A percentile compares a stretch with the other conserved stretches of the same genome.
Evolutionary conservation across 495 filamentous ascomycete species (phyloP).

Genomic region (Schizothecium vesticola): DNA sequence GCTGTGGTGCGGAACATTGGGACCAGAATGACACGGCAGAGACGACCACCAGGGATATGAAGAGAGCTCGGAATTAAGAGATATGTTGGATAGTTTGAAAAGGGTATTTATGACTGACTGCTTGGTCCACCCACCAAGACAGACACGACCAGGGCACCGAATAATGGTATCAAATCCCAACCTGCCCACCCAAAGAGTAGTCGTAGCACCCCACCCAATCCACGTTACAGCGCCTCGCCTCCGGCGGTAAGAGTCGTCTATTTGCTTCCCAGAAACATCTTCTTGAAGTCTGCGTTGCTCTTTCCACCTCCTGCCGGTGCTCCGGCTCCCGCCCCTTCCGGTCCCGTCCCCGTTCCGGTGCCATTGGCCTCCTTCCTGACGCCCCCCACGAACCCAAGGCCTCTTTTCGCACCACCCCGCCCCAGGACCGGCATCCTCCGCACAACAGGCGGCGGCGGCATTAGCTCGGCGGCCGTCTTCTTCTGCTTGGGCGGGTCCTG

Average conservation of each 20-base stretch:
- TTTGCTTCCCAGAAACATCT: constrained; percentile 13
- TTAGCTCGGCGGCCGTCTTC: constrained; percentile 29
- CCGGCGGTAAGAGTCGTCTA: neutral
- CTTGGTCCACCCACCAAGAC: too few relatives aligned
- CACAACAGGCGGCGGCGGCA: constrained; percentile 49
- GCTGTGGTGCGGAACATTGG: too few relatives aligned
- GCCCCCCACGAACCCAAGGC: constrained; percentile 39
- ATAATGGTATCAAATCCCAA: neutral
- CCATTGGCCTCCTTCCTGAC: constrained; percentile 34
- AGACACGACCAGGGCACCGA: neutral
- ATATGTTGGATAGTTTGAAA: neutral
- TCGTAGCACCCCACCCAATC: neutral
- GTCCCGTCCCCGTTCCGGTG: constrained; percentile 1
- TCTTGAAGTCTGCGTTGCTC: constrained; percentile 55
- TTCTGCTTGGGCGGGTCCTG: constrained; percentile 36
- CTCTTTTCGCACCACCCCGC: constrained; percentile 50
- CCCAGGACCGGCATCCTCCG: constrained; percentile 56
- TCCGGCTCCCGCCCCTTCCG: constrained; percentile 13
- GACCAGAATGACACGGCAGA: neutral
- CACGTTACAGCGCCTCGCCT: neutral
- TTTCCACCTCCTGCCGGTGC: constrained; percentile 41
- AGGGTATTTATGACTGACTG: neutral
- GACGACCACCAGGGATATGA: too few relatives aligned
- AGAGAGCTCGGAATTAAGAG: neutral
- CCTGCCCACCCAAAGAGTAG: neutral